phyloP scores from a whole-genome alignment of 2,329 filamentous ascomycete genomes.

The Rhinocladiella mackenziei region DNA sequence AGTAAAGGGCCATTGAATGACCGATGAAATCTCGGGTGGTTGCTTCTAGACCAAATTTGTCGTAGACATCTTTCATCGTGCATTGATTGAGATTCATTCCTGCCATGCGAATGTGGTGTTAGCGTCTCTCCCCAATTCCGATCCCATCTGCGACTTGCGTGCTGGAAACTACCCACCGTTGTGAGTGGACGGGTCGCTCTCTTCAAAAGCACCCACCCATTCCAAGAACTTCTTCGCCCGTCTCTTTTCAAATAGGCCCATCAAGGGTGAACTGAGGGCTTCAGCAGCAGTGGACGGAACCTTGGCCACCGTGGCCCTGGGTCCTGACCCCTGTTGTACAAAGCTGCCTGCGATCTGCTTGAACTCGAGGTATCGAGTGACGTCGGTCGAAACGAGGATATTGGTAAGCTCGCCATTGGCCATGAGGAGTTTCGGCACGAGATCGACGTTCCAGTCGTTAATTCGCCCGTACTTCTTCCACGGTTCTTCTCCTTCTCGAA shows the following conservation, averaged over 20 bases:
- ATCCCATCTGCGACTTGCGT: too few species aligned
- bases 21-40: constrained; percentile 93
- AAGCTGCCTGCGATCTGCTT: constrained; percentile 94
- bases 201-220: constrained; percentile 85
- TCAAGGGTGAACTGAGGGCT: constrained; percentile 84
- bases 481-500: constrained; percentile 71
- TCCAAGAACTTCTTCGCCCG: constrained; percentile 95
- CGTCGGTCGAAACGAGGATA: constrained; percentile 94
- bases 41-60: constrained; percentile 91
- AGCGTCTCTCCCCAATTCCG: constrained; percentile 4
- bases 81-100: constrained; percentile 73
- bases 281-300: constrained; percentile 90
- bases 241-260: constrained; percentile 97
- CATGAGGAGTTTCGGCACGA: constrained; percentile 98
- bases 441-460: constrained; percentile 99
- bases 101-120: constrained; percentile 5
- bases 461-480: constrained; percentile 96
- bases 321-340: constrained; percentile 80
- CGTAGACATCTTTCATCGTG: constrained; percentile 98
- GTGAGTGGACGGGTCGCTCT: constrained; percentile 77
- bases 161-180: constrained; percentile 61
- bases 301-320: constrained; percentile 90
- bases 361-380: constrained; percentile 84
- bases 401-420: constrained; percentile 97
- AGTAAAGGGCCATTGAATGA: constrained; percentile 96